Percentiles rank a stretch among this genome's conserved stretches.
Evolutionary conservation across 768 basidiomycete genomes (phyloP).

Genomic region (Rhodotorula graminis): DNA sequence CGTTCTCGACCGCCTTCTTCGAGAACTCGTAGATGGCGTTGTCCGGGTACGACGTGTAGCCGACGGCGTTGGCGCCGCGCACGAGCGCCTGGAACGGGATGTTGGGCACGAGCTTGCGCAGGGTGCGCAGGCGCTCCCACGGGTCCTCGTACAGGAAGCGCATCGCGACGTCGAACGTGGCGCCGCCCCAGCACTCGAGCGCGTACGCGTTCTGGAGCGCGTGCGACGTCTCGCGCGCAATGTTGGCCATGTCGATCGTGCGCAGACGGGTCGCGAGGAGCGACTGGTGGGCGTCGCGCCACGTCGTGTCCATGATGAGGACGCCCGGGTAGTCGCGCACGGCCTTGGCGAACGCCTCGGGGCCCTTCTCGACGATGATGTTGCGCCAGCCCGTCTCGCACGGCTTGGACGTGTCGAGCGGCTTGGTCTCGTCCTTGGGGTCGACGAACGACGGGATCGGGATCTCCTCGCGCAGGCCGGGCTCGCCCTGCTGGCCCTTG

Average conservation of each 20-base stretch:
- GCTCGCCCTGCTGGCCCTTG: slow-evolving; percentile 92
- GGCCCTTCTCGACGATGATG: slow-evolving; percentile 95
- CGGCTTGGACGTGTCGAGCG: slow-evolving; percentile 72
- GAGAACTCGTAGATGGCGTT: slow-evolving; percentile 71
- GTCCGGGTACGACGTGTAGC: slow-evolving; percentile 97
- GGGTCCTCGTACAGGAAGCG: slow-evolving; percentile 99
- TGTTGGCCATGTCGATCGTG: slow-evolving; percentile 95
- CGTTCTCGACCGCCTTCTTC: slow-evolving; percentile 99
- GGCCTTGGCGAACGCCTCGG: slow-evolving; percentile 96
- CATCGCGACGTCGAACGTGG: slow-evolving; percentile 98
- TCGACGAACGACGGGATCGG: slow-evolving; percentile 73
- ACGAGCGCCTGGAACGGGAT: slow-evolving; percentile 98
- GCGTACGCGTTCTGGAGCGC: slow-evolving; percentile 93
- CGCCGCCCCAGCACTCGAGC: slow-evolving; percentile 93
- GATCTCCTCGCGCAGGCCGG: slow-evolving; percentile 85
- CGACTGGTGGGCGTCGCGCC: slow-evolving; percentile 94
- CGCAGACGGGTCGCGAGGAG: slow-evolving; percentile 91
- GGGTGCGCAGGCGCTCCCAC: slow-evolving; percentile 91
- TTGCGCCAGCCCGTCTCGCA: slow-evolving; percentile 93
- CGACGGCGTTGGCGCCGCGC: slow-evolving; percentile 97
- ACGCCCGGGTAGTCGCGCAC: slow-evolving; percentile 92
- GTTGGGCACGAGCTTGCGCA: slow-evolving; percentile 94
- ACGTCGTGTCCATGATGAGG: slow-evolving; percentile 67
- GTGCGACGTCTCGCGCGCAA: slow-evolving; percentile 94
- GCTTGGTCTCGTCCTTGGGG: slow-evolving; percentile 65